phyloP scores from a whole-genome alignment of 2,329 filamentous ascomycete species.

The Microdochium bolleyi region DNA sequence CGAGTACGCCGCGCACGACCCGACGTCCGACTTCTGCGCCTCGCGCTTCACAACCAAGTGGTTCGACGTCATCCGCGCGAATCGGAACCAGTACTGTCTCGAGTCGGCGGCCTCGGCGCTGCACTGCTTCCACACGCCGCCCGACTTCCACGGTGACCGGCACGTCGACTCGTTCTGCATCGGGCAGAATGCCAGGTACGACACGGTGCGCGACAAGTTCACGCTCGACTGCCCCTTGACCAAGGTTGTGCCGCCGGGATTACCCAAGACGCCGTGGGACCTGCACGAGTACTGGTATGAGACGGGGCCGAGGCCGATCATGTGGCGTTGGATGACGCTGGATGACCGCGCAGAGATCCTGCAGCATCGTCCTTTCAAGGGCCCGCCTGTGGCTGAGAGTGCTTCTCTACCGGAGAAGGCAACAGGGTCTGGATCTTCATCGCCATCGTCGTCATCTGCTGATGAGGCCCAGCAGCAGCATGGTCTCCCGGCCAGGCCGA shows the following conservation, averaged over 20 bases:
- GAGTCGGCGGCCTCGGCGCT: background rate
- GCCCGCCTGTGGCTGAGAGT: background rate
- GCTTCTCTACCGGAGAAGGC: background rate
- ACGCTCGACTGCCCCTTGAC: background rate
- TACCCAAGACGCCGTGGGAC: background rate
- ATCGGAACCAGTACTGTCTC: background rate
- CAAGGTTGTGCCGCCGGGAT: background rate
- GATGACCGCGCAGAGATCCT: background rate
- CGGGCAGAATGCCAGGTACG: background rate
- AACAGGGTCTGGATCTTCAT: background rate
- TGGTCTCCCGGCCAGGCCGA: background rate
- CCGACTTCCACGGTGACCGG: background rate
- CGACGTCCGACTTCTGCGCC: background rate
- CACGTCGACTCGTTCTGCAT: conserved; percentile 2
- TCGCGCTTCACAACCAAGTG: background rate
- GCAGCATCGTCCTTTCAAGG: background rate
- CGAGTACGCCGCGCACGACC: background rate
- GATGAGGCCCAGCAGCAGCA: background rate
- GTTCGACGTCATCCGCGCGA: background rate
- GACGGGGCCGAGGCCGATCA: background rate
- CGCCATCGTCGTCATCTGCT: background rate
- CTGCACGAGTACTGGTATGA: conserved; percentile 2
- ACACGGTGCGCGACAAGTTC: background rate
- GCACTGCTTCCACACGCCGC: conserved; percentile 2
- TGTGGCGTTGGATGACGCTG: background rate